Base-by-base conservation (phyloP, 345 rosid species). In the Ailanthus altissimus region DNA sequence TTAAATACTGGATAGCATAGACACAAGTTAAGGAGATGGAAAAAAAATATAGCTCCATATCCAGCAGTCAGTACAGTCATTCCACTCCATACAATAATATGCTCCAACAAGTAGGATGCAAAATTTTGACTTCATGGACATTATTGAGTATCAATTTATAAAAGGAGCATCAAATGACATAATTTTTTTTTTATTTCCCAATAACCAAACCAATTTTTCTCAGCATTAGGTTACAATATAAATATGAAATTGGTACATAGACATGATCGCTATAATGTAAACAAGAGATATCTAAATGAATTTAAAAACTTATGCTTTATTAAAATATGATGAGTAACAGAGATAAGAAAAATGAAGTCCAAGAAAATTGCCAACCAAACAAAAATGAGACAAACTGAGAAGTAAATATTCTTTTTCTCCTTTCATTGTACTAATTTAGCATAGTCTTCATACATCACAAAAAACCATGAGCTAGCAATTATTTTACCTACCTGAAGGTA, bases 61-160 rank as follows among this genome's bases (percentile, higher is more conserved):
- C 43, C 47, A 60, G 20, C 3, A 61, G 75, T 71, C 50, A 1
- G 14, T 64, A 8, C 12, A 71, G 26, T 53, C 38, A 20, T 13
- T 66, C 56, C 64, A 67, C 56, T 40, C 28, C 38, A 54, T 67
- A 7, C 62, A 43, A 21, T 23, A 40, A 36, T 4, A 75, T 65
- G 64, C 38, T 42, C 63, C 78, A 65, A 75, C 64, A 49, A 50
- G 38, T 63, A 51, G 15, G 62, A 36, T 20, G 28, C 68, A 73
- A 62, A 20, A 15, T 20, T 61, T 0, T 18, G 23, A 18, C 23
- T 16, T 69, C 18, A 28, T 8, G n/a, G 36, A 70, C 53, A 50
- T 50, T 43, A 42, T 25, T 12, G 0, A 23, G 63, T 40, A 40
- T 28, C 72, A 65, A 46, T 18, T 23, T 2, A 67, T 38, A 23